Evolutionary conservation across 352 stramenopile genomes (phyloP), one percentile per base, ranked within the genome.

Genomic region (Globisporangium irregulare): DNA sequence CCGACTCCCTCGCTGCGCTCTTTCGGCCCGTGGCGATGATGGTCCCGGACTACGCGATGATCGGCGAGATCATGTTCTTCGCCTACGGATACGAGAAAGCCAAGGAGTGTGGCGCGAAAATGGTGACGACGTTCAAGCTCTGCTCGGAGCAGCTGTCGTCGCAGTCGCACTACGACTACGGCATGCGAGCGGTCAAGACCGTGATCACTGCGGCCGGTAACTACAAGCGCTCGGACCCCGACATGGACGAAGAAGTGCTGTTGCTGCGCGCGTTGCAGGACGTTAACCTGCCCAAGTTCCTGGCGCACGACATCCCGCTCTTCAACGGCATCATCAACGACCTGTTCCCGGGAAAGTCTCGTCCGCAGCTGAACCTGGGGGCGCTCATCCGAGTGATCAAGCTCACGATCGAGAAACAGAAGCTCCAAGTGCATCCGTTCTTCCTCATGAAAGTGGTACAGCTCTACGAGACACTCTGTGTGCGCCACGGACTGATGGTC

Each of bases 21-120:
- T 98, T 99, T 67, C 86, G 96, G 24, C 96, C 96, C 0, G 96
- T 99, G 27, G 96, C 96, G 4, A 99, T 99, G 96, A 99, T 99
- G 96, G 94, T 98, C 22, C 94, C 94, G 0, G 94, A 98, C 73
- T 98, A 98, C 67, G 93, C 90, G 5, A 92, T 98, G 71, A 98
- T 98, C 60, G 94, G 92, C 43, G 94, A 98, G 70, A 98, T 98
- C 75, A 98, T 98, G 93, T 95, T 98, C 50, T 98, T 98, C 65
- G 91, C 89, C 6, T 98, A 97, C 58, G 95, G 95, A 5, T 98
- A 98, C 67, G 87, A 95, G 61, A 95, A 98, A 46, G 95, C 93
- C 12, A 93, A 95, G 54, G 85, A 97, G 29, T 98, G 93, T 50
- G 94, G 93, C 1, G 89, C 94, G 10, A 98, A 98, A 61, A 98